Percentiles rank a stretch among this genome's conserved stretches.
Evolutionary conservation across 208 protist genomes (phyloP).

Genomic region (Acanthamoeba castellanii): DNA sequence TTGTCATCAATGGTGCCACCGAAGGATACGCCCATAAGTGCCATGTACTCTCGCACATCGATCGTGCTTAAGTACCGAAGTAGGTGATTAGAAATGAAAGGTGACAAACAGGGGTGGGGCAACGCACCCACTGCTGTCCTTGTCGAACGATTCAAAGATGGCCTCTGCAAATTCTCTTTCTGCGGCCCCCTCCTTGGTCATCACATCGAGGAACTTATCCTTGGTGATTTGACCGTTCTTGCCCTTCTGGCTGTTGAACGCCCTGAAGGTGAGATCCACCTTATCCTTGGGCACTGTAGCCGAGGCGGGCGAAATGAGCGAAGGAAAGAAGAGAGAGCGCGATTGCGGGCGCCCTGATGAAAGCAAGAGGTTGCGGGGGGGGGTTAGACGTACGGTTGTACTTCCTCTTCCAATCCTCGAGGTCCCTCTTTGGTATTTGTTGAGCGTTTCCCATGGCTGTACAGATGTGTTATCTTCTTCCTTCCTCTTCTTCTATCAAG

Average conservation of each 20-base stretch:
- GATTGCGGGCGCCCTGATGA: too few relatives aligned
- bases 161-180: slow-evolving; percentile 30
- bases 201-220: slow-evolving; percentile 39
- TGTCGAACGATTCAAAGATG: slow-evolving; percentile 66
- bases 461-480: not conserved
- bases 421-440: not conserved
- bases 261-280: slow-evolving; percentile 53
- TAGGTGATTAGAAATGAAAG: not conserved
- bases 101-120: not conserved
- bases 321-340: not conserved
- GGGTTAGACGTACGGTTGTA: not conserved
- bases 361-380: not conserved
- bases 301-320: too few relatives aligned
- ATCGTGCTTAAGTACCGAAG: slow-evolving; percentile 14
- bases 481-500: not conserved
- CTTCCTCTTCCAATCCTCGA: slow-evolving; percentile 17
- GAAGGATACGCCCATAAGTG: slow-evolving; percentile 53
- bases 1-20: slow-evolving; percentile 61
- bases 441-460: not conserved
- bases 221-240: slow-evolving; percentile 34
- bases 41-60: slow-evolving; percentile 66
- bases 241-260: slow-evolving; percentile 59
- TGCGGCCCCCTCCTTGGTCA: slow-evolving; percentile 19
- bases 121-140: slow-evolving; percentile 39
- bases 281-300: slow-evolving; percentile 64